Conservation (phyloP, 2,329 filamentous ascomycete species). For the Xylariales sp. region DNA sequence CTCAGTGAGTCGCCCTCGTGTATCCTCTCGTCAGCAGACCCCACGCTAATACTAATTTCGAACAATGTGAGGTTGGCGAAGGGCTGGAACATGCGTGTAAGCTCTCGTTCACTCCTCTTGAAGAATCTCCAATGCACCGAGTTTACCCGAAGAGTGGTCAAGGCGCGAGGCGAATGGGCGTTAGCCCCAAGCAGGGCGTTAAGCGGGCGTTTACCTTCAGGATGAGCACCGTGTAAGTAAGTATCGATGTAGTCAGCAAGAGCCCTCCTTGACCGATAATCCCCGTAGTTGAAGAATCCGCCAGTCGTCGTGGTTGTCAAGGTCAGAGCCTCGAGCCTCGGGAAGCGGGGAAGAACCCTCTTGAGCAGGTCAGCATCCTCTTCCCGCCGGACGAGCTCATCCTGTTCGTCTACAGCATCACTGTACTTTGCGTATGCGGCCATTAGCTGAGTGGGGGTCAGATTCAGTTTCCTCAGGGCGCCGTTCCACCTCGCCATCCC, state of each 20-base stretch:
- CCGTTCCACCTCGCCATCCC: too few relatives aligned
- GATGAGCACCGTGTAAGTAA: slow-evolving; percentile 23
- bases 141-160: slow-evolving; percentile 40
- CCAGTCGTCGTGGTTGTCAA: slow-evolving; percentile 30
- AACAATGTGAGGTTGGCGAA: slow-evolving; percentile 42
- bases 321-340: slow-evolving; percentile 39
- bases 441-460: too few relatives aligned
- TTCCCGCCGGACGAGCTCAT: too few relatives aligned
- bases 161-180: slow-evolving; percentile 32
- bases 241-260: slow-evolving; percentile 24
- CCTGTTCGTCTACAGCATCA: too few relatives aligned
- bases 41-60: slow-evolving; percentile 40
- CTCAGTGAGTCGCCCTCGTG: slow-evolving; percentile 25
- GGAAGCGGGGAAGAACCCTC: slow-evolving; percentile 43
- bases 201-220: slow-evolving; percentile 41
- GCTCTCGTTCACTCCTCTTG: slow-evolving; percentile 32
- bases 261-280: slow-evolving; percentile 22
- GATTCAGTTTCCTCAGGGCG: too few relatives aligned
- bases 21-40: slow-evolving; percentile 23
- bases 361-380: slow-evolving; percentile 38
- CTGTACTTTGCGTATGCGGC: too few relatives aligned
- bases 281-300: not conserved
- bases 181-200: slow-evolving; percentile 44
- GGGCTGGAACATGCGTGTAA: slow-evolving; percentile 40
- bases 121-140: slow-evolving; percentile 46